These are phyloP conservation scores for Centaurea solstitialis DNA, from an alignment of 129 eudicot genomes.

Conservation along the genomic window DNA sequence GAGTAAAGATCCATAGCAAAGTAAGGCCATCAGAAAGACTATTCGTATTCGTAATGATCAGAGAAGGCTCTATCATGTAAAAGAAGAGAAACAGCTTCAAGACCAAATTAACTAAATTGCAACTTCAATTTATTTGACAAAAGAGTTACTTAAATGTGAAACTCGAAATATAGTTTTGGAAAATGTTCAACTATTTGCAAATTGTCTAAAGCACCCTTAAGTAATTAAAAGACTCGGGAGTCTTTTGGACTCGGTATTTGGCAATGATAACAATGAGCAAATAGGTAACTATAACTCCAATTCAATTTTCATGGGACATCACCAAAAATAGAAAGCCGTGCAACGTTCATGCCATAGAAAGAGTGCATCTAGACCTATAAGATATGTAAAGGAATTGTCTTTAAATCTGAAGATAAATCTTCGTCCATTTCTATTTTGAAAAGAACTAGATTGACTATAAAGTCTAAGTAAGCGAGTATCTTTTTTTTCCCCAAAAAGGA, in stretches of 20 bases:
- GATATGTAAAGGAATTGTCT: no score
- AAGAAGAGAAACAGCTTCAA: no score
- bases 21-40: slow-evolving; percentile 9
- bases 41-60: no score
- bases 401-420: no score
- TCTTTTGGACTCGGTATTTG: not conserved
- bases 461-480: no score
- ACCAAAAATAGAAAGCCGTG: not conserved
- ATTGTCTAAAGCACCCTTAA: not conserved
- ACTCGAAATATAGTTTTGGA: not conserved
- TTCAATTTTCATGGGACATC: no score
- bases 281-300: not conserved
- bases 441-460: no score
- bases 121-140: not conserved
- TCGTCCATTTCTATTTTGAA: no score
- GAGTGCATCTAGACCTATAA: no score
- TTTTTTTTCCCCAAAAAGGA: not conserved
- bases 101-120: not conserved
- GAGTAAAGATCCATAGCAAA: slow-evolving; percentile 6
- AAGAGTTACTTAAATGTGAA: no score
- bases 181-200: not conserved
- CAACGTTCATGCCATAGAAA: no score
- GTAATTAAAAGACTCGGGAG: not conserved
- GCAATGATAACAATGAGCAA: not conserved
- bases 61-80: not conserved